Conservation (phyloP, 2,329 filamentous ascomycete genomes). For the Nakataea oryzae region DNA sequence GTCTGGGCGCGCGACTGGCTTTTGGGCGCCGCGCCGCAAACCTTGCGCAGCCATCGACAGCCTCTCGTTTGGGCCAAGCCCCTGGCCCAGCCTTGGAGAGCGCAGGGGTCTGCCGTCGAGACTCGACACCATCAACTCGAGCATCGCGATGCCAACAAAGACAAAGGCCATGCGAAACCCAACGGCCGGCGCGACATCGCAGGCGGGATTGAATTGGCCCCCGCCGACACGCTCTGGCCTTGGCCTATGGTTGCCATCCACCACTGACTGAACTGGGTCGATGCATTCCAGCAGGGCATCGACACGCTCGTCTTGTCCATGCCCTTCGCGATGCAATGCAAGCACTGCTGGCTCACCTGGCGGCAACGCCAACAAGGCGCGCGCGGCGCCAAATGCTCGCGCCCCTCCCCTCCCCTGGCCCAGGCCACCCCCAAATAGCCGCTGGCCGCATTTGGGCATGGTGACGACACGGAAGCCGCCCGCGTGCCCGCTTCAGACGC, state of each 20-base stretch:
- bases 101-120: background rate
- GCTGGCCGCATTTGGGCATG: background rate
- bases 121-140: background rate
- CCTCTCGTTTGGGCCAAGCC: background rate
- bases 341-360: background rate
- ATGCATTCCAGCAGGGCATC: too few species aligned
- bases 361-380: background rate
- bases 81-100: background rate
- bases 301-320: too few species aligned
- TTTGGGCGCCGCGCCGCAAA: background rate
- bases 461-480: background rate
- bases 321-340: too few species aligned
- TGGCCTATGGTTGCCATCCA: too few species aligned
- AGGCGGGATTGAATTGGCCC: too few species aligned
- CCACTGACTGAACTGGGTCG: too few species aligned
- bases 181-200: background rate
- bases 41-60: background rate
- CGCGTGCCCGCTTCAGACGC: background rate
- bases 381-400: too few species aligned
- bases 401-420: background rate
- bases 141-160: background rate
- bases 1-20: background rate
- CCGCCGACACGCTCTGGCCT: too few species aligned
- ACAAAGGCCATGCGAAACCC: background rate
- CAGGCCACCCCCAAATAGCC: background rate